Conservation (phyloP, 2,329 filamentous ascomycete genomes). For the Fusarium armeniacum region DNA sequence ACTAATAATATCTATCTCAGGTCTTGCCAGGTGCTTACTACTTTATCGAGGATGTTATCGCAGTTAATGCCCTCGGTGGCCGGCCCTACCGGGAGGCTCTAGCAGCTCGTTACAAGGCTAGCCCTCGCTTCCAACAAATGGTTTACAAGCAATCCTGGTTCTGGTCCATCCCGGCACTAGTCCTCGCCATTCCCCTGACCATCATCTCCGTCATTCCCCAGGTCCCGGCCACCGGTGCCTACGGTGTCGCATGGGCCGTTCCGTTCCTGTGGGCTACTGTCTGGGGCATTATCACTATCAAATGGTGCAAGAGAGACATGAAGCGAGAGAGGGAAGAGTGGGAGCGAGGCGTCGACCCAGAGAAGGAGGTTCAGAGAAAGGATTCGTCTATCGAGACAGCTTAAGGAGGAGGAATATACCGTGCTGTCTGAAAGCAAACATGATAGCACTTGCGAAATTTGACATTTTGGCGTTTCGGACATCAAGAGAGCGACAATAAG, state of each 20-base stretch:
- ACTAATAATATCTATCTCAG: constrained; percentile 49
- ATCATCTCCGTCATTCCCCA: constrained; percentile 54
- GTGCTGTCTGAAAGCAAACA: constrained; percentile 19
- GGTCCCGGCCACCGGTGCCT: constrained; percentile 55
- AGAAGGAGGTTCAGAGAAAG: constrained; percentile 41
- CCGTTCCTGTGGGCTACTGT: constrained; percentile 56
- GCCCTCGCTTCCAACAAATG: constrained; percentile 59
- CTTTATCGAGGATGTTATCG: constrained; percentile 76
- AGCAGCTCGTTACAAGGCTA: constrained; percentile 59
- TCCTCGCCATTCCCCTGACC: constrained; percentile 56
- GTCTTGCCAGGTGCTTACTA: constrained; percentile 74
- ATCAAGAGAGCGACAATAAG: neutral
- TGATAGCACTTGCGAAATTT: constrained; percentile 22
- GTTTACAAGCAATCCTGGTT: constrained; percentile 58
- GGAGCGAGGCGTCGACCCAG: constrained; percentile 50
- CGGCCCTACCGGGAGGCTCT: constrained; percentile 59
- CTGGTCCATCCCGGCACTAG: constrained; percentile 57
- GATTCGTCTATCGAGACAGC: constrained; percentile 23
- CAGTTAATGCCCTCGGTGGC: constrained; percentile 74
- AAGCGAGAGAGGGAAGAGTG: constrained; percentile 56
- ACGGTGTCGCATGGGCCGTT: constrained; percentile 58
- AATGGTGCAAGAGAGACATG: constrained; percentile 57
- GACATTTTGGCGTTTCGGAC: constrained; percentile 25
- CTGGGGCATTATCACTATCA: constrained; percentile 55
- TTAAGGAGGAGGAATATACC: constrained; percentile 2